Base-by-base conservation (phyloP, 768 basidiomycete genomes). In the Pleurotus platypus region DNA sequence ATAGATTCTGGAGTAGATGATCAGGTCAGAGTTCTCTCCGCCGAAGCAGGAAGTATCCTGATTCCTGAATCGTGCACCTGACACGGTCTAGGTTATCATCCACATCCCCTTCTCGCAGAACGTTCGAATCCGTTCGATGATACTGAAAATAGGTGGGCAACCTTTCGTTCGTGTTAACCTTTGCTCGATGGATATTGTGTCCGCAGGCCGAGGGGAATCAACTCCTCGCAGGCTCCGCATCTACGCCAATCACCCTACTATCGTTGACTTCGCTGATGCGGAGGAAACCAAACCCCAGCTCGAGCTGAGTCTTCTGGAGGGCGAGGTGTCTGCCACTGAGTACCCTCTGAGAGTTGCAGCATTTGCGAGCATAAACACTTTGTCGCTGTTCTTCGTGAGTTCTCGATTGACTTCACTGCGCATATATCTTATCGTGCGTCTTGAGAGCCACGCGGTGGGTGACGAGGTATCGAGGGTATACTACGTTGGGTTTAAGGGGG, bases 1-100 rank as follows among this genome's bases (percentile, higher is more conserved):
- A 85, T 83, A 12, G 87, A 93, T 16, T 92, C 91, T 0, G 86
- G 84, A 30, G 91, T 92, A 12, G 92, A 94, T 61, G 91, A 94
- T 65, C 90, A 94, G 81, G 91, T 89, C 39, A 45, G 30, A 40
- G 15, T 13, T 40, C 24, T 42, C 15, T 22, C 24, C 22, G 15
- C 22, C 27, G 51, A 27, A n/a, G 5, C 27, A 24, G 20, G 18
- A 43, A 18, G 50, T 50, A 57, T 48, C 22, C 55, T 20, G 15
- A 37, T 37, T 45, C 46, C 46, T 35, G 30, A 35, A 35, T 35
- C 8, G 30, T 26, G 30, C 30, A 35, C 30, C 30, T 35, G 30
- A 35, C 30, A 35, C 11, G 30, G 11, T 35, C 30, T 62, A 93
- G 91, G 75, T 92, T 56, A 87, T 93, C 64, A 77, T 94, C 58